Evolutionary conservation across 2,329 filamentous ascomycete species (phyloP).

Genomic region (Sarocladiaceae sp.): DNA sequence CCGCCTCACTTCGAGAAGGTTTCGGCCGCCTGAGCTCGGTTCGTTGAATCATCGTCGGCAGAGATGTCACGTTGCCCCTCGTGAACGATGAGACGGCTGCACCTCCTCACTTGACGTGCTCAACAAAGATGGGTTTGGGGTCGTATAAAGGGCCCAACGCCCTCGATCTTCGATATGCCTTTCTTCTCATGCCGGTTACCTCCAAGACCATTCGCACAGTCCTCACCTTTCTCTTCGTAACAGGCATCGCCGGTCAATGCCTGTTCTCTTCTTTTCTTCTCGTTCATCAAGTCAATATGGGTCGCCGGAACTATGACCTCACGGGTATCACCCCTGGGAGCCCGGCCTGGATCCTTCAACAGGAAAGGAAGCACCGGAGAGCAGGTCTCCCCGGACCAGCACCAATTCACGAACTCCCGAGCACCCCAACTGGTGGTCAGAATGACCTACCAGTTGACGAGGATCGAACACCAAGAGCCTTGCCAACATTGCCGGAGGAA

Average conservation of each 20-base stretch:
- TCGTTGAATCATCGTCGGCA: too few species aligned
- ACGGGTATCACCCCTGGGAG: background rate
- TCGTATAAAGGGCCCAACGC: background rate
- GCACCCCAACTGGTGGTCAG: too few species aligned
- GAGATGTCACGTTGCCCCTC: background rate
- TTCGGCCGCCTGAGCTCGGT: background rate
- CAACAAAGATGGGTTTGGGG: background rate
- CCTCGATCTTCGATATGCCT: background rate
- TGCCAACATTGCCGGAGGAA: too few species aligned
- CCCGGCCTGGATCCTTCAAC: background rate
- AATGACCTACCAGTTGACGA: too few species aligned
- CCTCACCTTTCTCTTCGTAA: background rate
- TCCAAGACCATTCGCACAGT: background rate
- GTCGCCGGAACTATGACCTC: slow-evolving; percentile 4
- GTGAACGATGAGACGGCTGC: background rate
- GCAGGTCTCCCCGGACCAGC: background rate
- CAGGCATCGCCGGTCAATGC: too few species aligned
- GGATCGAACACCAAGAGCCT: too few species aligned
- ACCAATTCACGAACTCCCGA: too few species aligned
- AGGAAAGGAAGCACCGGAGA: background rate
- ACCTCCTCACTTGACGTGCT: background rate
- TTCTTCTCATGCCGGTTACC: background rate
- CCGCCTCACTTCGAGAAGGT: background rate
- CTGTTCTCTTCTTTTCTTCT: too few species aligned
- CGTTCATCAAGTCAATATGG: too few species aligned